These are phyloP conservation scores for Diaporthe eres DNA, from an alignment of 2,329 filamentous ascomycete species.

Conservation along the genomic window DNA sequence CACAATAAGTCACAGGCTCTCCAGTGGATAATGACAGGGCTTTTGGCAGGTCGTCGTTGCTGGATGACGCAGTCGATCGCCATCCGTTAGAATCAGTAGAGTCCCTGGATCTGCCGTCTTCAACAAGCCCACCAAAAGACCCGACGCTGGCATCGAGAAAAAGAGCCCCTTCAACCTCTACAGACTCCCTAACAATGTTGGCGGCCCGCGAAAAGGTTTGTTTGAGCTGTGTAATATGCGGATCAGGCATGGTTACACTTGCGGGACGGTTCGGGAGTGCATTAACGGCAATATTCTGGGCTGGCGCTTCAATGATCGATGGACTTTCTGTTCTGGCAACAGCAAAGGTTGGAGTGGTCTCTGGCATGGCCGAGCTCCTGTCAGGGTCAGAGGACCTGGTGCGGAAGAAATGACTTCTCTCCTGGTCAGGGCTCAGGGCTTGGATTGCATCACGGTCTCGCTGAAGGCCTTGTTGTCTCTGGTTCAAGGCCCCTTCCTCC, in stretches of 20 bases:
- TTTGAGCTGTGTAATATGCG: constrained; percentile 4
- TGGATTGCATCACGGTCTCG: constrained; percentile 6
- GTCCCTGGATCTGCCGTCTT: constrained; percentile 36
- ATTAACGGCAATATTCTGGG: background rate
- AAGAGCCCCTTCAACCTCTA: constrained; percentile 57
- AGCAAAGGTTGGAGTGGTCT: background rate
- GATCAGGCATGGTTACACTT: constrained; percentile 11
- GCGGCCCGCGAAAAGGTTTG: constrained; percentile 57
- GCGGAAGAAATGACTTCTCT: background rate
- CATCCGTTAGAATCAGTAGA: constrained; percentile 43
- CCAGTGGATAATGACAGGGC: background rate
- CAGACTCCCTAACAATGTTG: constrained; percentile 58
- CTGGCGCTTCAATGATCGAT: background rate
- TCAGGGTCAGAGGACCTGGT: background rate
- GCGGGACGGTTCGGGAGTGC: background rate
- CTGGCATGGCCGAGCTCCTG: background rate
- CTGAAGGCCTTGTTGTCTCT: constrained; percentile 26
- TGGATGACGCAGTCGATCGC: constrained; percentile 28
- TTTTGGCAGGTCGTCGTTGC: constrained; percentile 28
- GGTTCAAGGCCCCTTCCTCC: constrained; percentile 29
- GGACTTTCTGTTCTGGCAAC: background rate
- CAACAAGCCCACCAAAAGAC: constrained; percentile 48
- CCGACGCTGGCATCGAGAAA: constrained; percentile 54
- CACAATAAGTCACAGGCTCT: constrained; percentile 43
- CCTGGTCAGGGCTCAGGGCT: background rate